Conservation (phyloP, 306 rosid species). For the Acacia crassicarpa region DNA sequence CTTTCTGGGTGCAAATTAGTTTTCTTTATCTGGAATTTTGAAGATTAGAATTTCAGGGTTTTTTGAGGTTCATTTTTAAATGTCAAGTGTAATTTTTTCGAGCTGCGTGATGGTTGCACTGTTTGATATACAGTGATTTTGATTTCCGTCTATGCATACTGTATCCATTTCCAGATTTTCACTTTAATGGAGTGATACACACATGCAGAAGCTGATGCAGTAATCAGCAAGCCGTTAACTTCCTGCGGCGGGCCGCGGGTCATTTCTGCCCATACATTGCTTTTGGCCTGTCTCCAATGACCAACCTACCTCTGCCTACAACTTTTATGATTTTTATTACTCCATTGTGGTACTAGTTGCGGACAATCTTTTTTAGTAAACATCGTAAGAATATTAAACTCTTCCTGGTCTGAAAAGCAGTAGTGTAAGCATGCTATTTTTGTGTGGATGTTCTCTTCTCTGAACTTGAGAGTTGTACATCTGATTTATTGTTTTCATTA, state of each 20-base stretch:
- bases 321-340: not conserved
- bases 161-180: not conserved
- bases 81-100: not conserved
- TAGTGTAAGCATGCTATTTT: not conserved
- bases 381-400: not conserved
- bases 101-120: not conserved
- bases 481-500: not conserved
- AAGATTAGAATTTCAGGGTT: constrained; percentile 19
- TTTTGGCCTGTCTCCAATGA: not conserved
- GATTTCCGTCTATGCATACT: not conserved
- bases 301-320: not conserved
- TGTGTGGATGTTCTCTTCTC: not conserved
- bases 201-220: not conserved
- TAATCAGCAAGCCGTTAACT: not conserved
- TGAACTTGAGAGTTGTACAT: not conserved
- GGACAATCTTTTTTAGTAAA: not conserved
- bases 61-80: constrained; percentile 1
- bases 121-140: constrained; percentile 25
- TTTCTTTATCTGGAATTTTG: constrained; percentile 10
- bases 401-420: not conserved
- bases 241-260: not conserved
- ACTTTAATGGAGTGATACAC: constrained; percentile 3
- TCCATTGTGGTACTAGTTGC: not conserved
- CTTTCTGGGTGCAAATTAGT: constrained; percentile 18
- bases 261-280: constrained; percentile 6